Conservation (phyloP, 2,329 filamentous ascomycete genomes). For the Xylariaceae sp. region DNA sequence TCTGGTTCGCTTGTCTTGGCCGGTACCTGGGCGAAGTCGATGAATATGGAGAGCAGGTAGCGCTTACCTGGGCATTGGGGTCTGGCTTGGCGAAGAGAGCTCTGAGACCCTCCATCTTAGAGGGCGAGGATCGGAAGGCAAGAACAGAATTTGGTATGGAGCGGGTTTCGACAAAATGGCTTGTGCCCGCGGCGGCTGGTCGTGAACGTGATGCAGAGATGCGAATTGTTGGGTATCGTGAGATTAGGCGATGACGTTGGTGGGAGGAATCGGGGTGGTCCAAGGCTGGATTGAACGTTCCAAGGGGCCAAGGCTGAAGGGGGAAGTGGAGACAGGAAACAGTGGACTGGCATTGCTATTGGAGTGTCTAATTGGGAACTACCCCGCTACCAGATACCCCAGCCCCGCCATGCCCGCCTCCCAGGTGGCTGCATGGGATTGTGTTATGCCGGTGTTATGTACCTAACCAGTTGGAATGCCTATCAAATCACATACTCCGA, state of each 20-base stretch:
- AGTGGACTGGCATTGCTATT: too few relatives aligned
- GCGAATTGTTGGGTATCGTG: constrained; percentile 9
- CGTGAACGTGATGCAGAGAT: neutral
- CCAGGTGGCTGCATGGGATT: too few relatives aligned
- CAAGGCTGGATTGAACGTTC: constrained; percentile 22
- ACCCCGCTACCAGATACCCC: too few relatives aligned
- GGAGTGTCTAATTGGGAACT: too few relatives aligned
- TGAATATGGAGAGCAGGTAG: constrained; percentile 7
- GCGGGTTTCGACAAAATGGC: too few relatives aligned
- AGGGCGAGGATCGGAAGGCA: neutral
- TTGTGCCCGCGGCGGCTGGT: neutral
- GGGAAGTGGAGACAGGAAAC: too few relatives aligned
- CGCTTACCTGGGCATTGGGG: constrained; percentile 83
- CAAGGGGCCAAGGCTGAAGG: constrained; percentile 10
- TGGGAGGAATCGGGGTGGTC: neutral
- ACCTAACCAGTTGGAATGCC: too few relatives aligned
- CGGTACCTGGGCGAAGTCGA: neutral
- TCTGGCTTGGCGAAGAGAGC: constrained; percentile 90
- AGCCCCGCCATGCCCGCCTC: too few relatives aligned
- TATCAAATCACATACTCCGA: too few relatives aligned
- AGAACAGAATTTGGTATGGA: too few relatives aligned
- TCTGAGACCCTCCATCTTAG: constrained; percentile 83
- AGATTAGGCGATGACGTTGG: constrained; percentile 25
- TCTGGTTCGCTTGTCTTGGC: too few relatives aligned
- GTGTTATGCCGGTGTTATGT: too few relatives aligned